Base-by-base conservation (phyloP, 2,329 filamentous ascomycete species). In the Fusarium tjaetaba region DNA sequence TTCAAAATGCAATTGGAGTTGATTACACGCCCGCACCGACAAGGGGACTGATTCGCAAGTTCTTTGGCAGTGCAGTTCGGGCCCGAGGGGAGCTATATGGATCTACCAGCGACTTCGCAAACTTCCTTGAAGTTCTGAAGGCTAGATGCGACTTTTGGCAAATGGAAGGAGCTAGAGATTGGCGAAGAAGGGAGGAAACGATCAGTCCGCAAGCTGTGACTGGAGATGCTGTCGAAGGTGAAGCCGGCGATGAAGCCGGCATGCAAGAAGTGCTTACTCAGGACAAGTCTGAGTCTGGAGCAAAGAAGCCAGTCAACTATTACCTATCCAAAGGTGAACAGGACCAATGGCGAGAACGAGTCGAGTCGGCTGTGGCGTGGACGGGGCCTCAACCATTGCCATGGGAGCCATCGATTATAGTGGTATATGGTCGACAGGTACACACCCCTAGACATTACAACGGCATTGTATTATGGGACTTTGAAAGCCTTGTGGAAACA, bases 141-240 rank as follows among this genome's bases (percentile, higher is more conserved):
- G 91, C 92, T 15, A 86, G 93, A 61, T 96, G 94, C 78, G 93
- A 96, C 76, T 91, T 95, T 56, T 95, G 93, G 92, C 92, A 95
- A 79, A 95, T 96, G 88, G 92, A 94, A 74, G 91, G 93, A 4
- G 88, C 88, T 4, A 89, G 85, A 62, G 94, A 96, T 78, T 96
- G 93, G 86, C 85, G 93, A 73, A 84, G 89, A 73, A 83, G 87
- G 57, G 89, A 92, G 52, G 80, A 82, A 38, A 53, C 68, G 0
- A 72, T 71, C 4, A 70, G 62, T 11, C 61, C 61, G 1, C 55
- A 71, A 8, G 52, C 55, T 45, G 26, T 63, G 38, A 32, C 48
- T 36, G 42, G 52, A 34, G 46, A 28, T n/a, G 30, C 41, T 8
- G 52, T 46, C 8, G 46, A 65, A 20, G 48, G 11, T 11, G 53